Evolutionary conservation across 208 protist species (phyloP), one percentile per base, ranked within the genome.

Genomic region (Crithidia acanthocephali): DNA sequence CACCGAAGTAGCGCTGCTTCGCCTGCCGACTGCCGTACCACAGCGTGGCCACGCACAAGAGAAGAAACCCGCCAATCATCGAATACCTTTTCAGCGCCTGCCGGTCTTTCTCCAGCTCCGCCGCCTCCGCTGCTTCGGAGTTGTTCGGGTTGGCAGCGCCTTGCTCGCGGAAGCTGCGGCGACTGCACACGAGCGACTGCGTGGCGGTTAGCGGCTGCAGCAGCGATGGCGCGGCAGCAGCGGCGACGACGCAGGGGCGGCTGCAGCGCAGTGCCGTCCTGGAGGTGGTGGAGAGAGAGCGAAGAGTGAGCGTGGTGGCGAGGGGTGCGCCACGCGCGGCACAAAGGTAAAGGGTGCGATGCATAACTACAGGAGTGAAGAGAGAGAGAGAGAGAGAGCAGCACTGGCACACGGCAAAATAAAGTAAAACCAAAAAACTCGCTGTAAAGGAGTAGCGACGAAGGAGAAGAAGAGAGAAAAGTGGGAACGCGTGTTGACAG

Each of bases 1-100:
- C 55, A 20, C 90, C 90, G 69, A 93, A 95, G 81, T 95, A 95
- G 40, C 90, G 90, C 71, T 80, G 80, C 73, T 88, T 88, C 37
- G 90, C 90, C 48, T 80, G 73, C 25, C 53, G 47, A 52, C 79
- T 88, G 48, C 87, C 90, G 76, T 89, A 92, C 85, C 85, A 95
- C 40, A 95, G 48, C 23, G 90, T 93, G 2, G 60, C 76, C 7
- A 72, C 32, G 76, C 87, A 95, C 35, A 95, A 40, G 3, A 85
- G 37, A 16, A 68, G 77, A 61, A 95, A 84, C 40, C 71, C 83
- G 37, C 72, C 80, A 3, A 89, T 37, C 27, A 78, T 9, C 25
- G 63, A 52, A 62, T 91, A 94, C 56, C 63, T 76, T 23, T 76
- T 67, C 69, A 94, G 76, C 6, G 89, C 89, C 48, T 81, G 86